These are phyloP conservation scores for Solanum chacoense DNA, from an alignment of 305 asterid species.

Conservation along the genomic window DNA sequence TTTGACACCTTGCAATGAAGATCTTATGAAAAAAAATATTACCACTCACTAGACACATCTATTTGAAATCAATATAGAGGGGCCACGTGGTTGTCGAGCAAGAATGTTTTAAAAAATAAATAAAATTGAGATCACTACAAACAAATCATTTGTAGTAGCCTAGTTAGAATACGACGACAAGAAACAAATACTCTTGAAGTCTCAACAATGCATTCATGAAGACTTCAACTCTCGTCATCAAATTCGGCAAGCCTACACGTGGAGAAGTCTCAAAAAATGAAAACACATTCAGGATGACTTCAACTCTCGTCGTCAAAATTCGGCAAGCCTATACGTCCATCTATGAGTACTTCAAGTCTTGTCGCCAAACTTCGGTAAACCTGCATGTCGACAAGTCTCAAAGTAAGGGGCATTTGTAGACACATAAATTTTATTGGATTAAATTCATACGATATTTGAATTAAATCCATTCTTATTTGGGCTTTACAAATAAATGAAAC, in stretches of 20 bases:
- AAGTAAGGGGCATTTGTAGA: background rate
- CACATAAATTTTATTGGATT: no score
- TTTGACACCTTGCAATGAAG: no score
- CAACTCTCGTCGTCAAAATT: background rate
- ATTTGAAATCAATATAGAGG: background rate
- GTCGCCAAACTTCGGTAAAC: background rate
- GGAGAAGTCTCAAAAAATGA: background rate
- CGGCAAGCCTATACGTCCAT: background rate
- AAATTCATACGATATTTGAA: background rate
- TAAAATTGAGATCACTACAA: background rate
- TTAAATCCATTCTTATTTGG: background rate
- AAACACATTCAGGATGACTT: background rate
- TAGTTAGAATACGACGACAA: no score
- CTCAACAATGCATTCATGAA: background rate
- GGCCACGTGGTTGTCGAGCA: background rate
- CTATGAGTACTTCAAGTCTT: background rate
- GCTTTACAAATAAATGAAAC: background rate
- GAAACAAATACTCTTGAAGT: no score
- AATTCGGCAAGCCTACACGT: background rate
- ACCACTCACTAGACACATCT: background rate
- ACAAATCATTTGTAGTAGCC: no score
- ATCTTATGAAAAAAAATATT: background rate
- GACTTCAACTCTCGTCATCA: background rate
- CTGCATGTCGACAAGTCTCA: background rate
- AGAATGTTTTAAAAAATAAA: no score